These are phyloP conservation scores for Pichia ethanolica DNA, from an alignment of 805 yeast genomes.

Conservation along the genomic window DNA sequence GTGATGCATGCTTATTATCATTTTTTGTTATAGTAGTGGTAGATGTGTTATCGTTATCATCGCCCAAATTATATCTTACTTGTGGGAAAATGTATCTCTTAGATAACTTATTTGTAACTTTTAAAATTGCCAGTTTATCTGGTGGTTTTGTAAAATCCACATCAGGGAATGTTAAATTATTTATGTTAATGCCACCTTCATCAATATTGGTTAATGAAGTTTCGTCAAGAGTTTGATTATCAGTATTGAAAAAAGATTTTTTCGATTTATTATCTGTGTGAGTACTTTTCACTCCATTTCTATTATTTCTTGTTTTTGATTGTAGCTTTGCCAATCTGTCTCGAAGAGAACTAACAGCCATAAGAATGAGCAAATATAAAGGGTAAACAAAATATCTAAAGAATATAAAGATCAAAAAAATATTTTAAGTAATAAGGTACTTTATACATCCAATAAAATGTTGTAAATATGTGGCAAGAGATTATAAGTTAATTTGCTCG, in stretches of 20 bases:
- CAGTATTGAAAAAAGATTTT: slow-evolving; percentile 1
- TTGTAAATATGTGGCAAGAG: no score
- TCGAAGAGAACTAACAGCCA: background rate
- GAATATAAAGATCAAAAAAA: no score
- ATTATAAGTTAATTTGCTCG: no score
- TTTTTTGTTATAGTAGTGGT: no score
- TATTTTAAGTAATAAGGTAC: no score
- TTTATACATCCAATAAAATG: no score
- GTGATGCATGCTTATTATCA: no score
- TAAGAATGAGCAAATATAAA: background rate
- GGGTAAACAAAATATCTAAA: no score
- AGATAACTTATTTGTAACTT: background rate
- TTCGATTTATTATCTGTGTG: background rate
- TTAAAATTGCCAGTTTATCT: background rate
- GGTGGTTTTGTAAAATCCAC: background rate
- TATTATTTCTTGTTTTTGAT: background rate
- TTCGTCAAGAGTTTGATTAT: background rate
- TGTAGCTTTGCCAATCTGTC: slow-evolving; percentile 3
- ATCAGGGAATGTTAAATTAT: background rate
- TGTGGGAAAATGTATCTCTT: slow-evolving; percentile 1
- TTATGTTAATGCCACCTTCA: background rate
- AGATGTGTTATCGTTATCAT: no score
- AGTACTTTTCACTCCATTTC: background rate
- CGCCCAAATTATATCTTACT: background rate
- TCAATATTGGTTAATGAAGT: background rate